Percentiles rank a stretch among this genome's conserved stretches.
phyloP scores from a whole-genome alignment of 2,329 filamentous ascomycete genomes.

The Tothia fuscella region DNA sequence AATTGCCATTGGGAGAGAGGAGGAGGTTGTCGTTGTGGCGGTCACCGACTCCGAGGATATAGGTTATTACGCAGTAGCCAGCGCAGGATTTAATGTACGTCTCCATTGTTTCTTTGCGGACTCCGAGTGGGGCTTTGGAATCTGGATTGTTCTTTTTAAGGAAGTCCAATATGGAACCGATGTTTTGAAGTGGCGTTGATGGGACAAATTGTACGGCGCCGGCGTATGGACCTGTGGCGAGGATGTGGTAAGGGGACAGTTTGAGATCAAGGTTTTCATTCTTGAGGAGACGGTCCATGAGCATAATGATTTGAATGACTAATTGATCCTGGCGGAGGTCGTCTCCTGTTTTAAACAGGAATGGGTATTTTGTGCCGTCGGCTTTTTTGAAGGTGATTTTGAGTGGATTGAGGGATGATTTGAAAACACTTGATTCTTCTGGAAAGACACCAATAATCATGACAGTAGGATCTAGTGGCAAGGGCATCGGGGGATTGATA shows the following conservation, averaged over 20 bases:
- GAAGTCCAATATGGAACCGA: slow-evolving; percentile 68
- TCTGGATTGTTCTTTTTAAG: slow-evolving; percentile 85
- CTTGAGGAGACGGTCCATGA: slow-evolving; percentile 91
- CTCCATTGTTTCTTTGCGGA: slow-evolving; percentile 86
- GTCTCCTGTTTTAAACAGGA: slow-evolving; percentile 96
- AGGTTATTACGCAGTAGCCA: slow-evolving; percentile 97
- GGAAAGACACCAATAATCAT: slow-evolving; percentile 68
- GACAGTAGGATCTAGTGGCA: slow-evolving; percentile 79
- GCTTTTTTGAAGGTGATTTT: slow-evolving; percentile 82
- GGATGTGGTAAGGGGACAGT: slow-evolving; percentile 87
- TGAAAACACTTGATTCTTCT: slow-evolving; percentile 85
- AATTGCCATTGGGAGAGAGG: slow-evolving; percentile 77
- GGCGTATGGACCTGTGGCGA: slow-evolving; percentile 80
- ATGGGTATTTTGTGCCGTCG: slow-evolving; percentile 63
- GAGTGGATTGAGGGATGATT: slow-evolving; percentile 84
- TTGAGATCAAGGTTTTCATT: slow-evolving; percentile 96
- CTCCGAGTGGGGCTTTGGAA: slow-evolving; percentile 63
- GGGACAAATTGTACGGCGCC: slow-evolving; percentile 91
- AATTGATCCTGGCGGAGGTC: slow-evolving; percentile 94
- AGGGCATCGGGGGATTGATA: slow-evolving; percentile 75
- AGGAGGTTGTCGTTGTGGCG: slow-evolving; percentile 92
- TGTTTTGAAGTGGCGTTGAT: slow-evolving; percentile 71
- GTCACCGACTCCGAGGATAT: slow-evolving; percentile 91
- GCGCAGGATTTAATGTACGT: slow-evolving; percentile 93
- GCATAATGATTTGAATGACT: slow-evolving; percentile 91